A percentile compares a stretch with the other conserved stretches of the same genome.
Evolutionary conservation across 2,329 filamentous ascomycete genomes (phyloP).

Genomic region (Ilyonectria mors-panacis): DNA sequence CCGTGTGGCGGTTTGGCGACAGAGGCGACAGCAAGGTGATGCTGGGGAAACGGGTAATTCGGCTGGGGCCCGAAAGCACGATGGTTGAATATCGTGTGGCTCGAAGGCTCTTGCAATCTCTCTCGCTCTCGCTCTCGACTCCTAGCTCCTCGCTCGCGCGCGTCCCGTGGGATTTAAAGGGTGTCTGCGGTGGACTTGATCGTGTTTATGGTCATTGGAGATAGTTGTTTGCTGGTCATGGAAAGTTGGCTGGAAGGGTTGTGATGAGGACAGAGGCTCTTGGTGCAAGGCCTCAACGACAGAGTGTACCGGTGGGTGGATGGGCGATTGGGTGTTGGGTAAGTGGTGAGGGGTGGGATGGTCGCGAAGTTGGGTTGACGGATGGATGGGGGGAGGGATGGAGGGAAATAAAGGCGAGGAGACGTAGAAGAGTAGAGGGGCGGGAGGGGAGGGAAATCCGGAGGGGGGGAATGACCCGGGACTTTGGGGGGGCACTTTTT

Average conservation of each 20-base stretch:
- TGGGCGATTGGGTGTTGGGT: constrained; percentile 45
- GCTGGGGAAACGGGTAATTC: constrained; percentile 45
- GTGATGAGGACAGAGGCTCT: constrained; percentile 48
- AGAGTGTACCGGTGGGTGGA: constrained; percentile 37
- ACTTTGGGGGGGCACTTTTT: constrained; percentile 44
- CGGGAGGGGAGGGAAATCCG: constrained; percentile 48
- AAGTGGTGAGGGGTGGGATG: constrained; percentile 43
- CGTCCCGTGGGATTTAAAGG: constrained; percentile 81
- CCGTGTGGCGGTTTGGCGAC: constrained; percentile 39
- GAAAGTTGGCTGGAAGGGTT: constrained; percentile 55
- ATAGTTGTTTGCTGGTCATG: constrained; percentile 59
- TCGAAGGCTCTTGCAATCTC: constrained; percentile 46
- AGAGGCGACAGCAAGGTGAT: constrained; percentile 45
- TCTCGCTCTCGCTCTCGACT: constrained; percentile 55
- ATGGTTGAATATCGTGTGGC: constrained; percentile 72
- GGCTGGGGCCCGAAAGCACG: constrained; percentile 59
- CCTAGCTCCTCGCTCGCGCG: constrained; percentile 70
- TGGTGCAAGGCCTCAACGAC: constrained; percentile 46
- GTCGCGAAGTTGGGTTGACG: constrained; percentile 40
- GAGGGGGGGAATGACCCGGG: constrained; percentile 45
- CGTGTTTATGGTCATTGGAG: constrained; percentile 68
- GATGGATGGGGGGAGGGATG: constrained; percentile 44
- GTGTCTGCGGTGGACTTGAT: constrained; percentile 71
- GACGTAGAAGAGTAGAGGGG: constrained; percentile 47
- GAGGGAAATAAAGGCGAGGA: constrained; percentile 49